These are phyloP conservation scores for Moelleriella libera DNA, from an alignment of 2,329 filamentous ascomycete genomes.

Conservation along the genomic window DNA sequence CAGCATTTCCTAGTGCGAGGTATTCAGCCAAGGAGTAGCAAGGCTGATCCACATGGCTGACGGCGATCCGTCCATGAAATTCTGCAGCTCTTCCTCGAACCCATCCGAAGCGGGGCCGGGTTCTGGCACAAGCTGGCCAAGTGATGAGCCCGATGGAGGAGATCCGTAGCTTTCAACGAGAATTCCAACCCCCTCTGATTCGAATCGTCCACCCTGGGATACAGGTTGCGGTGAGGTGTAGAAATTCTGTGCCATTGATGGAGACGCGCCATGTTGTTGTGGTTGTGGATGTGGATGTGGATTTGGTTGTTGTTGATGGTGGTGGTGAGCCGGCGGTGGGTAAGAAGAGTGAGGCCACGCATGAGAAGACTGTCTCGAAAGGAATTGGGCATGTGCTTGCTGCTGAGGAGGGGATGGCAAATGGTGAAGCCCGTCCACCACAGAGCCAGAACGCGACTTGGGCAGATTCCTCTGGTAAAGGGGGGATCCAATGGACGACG, in stretches of 20 bases:
- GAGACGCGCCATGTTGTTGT: slow-evolving; percentile 3
- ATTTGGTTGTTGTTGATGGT: too few relatives aligned
- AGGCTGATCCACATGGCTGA: slow-evolving; percentile 4
- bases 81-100: slow-evolving; percentile 30
- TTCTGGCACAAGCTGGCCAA: slow-evolving; percentile 3
- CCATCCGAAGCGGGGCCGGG: slow-evolving; percentile 26
- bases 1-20: slow-evolving; percentile 1
- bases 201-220: neutral
- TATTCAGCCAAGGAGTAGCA: slow-evolving; percentile 5
- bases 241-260: slow-evolving; percentile 3
- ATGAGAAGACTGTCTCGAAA: slow-evolving; percentile 9
- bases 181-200: neutral
- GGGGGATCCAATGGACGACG: slow-evolving; percentile 6
- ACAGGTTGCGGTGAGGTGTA: slow-evolving; percentile 6
- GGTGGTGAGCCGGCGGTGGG: too few relatives aligned
- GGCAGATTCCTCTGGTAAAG: slow-evolving; percentile 1
- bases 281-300: too few relatives aligned
- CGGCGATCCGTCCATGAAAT: slow-evolving; percentile 23
- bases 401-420: slow-evolving; percentile 4
- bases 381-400: slow-evolving; percentile 1
- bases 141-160: neutral
- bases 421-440: neutral
- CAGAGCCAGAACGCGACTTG: neutral
- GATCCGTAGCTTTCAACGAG: neutral
- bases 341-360: slow-evolving; percentile 9